phyloP scores from a whole-genome alignment of 2,329 filamentous ascomycete genomes.

The Arachnomyces sp. region DNA sequence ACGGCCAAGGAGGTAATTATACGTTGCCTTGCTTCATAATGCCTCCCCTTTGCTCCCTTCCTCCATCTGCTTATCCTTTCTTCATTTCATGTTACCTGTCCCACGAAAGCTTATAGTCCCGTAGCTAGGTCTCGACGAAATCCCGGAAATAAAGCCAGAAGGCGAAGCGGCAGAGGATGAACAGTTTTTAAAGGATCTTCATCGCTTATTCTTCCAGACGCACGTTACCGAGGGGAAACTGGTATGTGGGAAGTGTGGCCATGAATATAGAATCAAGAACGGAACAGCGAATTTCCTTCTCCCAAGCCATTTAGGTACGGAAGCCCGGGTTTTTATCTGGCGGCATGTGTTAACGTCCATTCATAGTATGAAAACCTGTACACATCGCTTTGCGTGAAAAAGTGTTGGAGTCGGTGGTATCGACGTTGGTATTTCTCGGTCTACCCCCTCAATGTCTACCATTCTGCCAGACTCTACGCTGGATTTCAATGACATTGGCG shows the following conservation, averaged over 20 bases:
- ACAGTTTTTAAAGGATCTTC: slow-evolving; percentile 67
- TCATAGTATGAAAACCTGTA: slow-evolving; percentile 15
- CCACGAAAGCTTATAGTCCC: slow-evolving; percentile 2
- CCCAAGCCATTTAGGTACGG: slow-evolving; percentile 70
- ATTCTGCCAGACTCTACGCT: too few species aligned
- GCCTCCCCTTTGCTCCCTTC: neutral
- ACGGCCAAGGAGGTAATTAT: slow-evolving; percentile 59
- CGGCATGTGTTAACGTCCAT: too few species aligned
- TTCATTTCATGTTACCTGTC: neutral
- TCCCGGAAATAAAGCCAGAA: slow-evolving; percentile 58
- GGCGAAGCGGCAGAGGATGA: slow-evolving; percentile 59
- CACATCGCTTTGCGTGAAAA: too few species aligned
- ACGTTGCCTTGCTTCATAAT: neutral
- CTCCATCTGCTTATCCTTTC: neutral
- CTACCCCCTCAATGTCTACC: too few species aligned
- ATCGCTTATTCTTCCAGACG: slow-evolving; percentile 79
- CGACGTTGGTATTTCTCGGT: too few species aligned
- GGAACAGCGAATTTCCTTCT: slow-evolving; percentile 94
- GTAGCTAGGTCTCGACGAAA: slow-evolving; percentile 69
- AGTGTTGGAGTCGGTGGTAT: too few species aligned
- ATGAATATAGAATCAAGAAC: slow-evolving; percentile 91
- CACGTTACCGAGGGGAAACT: slow-evolving; percentile 82
- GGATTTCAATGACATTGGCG: too few species aligned
- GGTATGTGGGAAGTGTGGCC: slow-evolving; percentile 82
- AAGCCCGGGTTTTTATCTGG: neutral